phyloP scores from a whole-genome alignment of 495 filamentous ascomycete genomes.

The Hyaloscypha bicolor region DNA sequence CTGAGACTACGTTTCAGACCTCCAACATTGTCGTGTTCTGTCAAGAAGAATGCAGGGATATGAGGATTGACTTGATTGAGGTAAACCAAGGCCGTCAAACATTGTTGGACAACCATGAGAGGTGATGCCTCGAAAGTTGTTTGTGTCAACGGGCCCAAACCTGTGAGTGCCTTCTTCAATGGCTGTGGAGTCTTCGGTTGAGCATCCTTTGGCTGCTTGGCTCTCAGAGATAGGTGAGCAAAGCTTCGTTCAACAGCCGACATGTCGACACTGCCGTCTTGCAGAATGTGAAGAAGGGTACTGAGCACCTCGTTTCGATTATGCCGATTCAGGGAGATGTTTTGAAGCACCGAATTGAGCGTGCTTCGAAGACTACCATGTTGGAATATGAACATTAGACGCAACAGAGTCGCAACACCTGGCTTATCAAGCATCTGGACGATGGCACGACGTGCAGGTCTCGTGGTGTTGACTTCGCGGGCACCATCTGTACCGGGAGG shows the following conservation, averaged over 20 bases:
- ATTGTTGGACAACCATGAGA: conserved; percentile 94
- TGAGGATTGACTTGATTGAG: conserved; percentile 81
- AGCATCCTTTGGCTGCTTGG: conserved; percentile 71
- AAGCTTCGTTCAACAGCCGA: conserved; percentile 95
- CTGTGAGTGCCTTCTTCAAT: conserved; percentile 64
- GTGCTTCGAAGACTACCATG: conserved; percentile 75
- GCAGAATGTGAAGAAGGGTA: conserved; percentile 89
- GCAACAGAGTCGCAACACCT: conserved; percentile 89
- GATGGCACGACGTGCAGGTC: conserved; percentile 74
- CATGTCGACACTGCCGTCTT: conserved; percentile 92
- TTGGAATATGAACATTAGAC: conserved; percentile 95
- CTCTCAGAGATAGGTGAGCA: conserved; percentile 84
- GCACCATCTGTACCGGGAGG: conserved; percentile 20
- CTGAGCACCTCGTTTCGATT: conserved; percentile 95
- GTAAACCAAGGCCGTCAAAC: conserved; percentile 77
- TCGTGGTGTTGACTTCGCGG: conserved; percentile 43
- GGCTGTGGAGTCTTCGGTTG: conserved; percentile 75
- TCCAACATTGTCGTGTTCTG: conserved; percentile 81
- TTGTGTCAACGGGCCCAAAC: conserved; percentile 44
- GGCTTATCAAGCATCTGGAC: conserved; percentile 97
- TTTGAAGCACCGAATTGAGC: conserved; percentile 81
- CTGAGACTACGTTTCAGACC: conserved; percentile 74
- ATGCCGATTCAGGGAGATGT: conserved; percentile 91
- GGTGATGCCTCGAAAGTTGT: conserved; percentile 80
- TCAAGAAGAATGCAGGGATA: conserved; percentile 90